Evolutionary conservation across 805 yeast species (phyloP).

Genomic region (Zygotorulaspora danielsina): DNA sequence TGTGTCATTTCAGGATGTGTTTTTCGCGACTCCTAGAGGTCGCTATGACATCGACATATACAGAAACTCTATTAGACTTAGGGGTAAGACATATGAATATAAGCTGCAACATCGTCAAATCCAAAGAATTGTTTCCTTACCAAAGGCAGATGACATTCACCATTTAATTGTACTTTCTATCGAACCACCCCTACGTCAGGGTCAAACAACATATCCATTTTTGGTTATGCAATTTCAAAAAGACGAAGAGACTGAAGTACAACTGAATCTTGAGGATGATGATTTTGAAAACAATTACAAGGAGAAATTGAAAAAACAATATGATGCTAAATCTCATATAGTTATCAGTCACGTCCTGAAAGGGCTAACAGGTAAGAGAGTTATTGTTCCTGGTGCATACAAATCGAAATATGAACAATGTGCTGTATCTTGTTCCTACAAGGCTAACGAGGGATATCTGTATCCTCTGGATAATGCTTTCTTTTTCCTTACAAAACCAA

Average conservation of each 20-base stretch:
- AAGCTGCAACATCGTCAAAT: conserved; percentile 87
- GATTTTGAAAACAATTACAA: conserved; percentile 74
- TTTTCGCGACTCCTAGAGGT: conserved; percentile 96
- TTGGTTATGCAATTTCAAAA: conserved; percentile 82
- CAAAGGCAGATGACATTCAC: conserved; percentile 90
- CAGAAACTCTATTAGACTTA: conserved; percentile 75
- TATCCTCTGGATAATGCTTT: conserved; percentile 91
- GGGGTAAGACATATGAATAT: conserved; percentile 98
- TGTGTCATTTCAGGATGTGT: conserved; percentile 84
- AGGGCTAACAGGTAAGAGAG: conserved; percentile 83
- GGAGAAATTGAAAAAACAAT: conserved; percentile 64
- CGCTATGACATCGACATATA: conserved; percentile 96
- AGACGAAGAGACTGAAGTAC: conserved; percentile 89
- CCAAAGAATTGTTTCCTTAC: conserved; percentile 85
- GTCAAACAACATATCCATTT: conserved; percentile 94
- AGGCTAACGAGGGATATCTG: conserved; percentile 91
- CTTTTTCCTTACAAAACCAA: conserved; percentile 89
- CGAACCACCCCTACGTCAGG: conserved; percentile 97
- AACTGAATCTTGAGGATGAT: conserved; percentile 76
- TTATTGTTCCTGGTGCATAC: conserved; percentile 80
- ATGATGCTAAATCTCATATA: conserved; percentile 79
- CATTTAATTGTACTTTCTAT: conserved; percentile 84
- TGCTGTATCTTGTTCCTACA: conserved; percentile 86
- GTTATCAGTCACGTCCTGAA: conserved; percentile 84
- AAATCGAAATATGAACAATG: conserved; percentile 72